Conservation (phyloP, 2,329 filamentous ascomycete genomes). For the Xylariaceae sp. region DNA sequence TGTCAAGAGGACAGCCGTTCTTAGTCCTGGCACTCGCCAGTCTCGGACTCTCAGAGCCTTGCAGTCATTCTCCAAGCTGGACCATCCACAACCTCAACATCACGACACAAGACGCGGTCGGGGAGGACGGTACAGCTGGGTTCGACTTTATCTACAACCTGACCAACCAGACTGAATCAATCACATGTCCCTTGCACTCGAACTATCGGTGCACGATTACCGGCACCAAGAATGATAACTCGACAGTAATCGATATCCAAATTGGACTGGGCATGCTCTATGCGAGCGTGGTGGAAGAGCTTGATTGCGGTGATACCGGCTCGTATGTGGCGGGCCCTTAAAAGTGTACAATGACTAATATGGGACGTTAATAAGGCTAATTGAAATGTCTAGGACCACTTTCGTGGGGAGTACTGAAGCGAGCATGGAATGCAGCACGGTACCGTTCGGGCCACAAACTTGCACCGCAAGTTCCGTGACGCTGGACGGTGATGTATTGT, state of each 20-base stretch:
- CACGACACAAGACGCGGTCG: conserved; percentile 12
- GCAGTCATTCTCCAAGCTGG: conserved; percentile 11
- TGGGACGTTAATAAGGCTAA: not conserved
- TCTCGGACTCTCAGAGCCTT: conserved; percentile 7
- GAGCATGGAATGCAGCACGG: conserved; percentile 4
- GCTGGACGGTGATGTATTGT: no score
- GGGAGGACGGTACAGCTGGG: conserved; percentile 4
- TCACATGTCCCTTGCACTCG: conserved; percentile 13
- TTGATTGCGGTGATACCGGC: conserved; percentile 10
- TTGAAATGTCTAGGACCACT: conserved; percentile 2
- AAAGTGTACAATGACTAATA: not conserved
- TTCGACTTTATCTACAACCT: conserved; percentile 14
- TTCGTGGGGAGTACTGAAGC: conserved; percentile 10
- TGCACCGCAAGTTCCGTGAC: conserved; percentile 7
- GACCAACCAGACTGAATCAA: conserved; percentile 12
- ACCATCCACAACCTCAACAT: conserved; percentile 12
- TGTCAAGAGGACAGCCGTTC: conserved; percentile 1
- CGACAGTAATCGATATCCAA: conserved; percentile 15
- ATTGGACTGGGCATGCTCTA: conserved; percentile 10
- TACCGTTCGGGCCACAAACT: conserved; percentile 6
- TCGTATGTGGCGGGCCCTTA: conserved; percentile 1
- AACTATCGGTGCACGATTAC: conserved; percentile 14
- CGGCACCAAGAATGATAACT: conserved; percentile 15
- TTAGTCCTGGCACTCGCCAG: conserved; percentile 1
- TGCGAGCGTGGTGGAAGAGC: conserved; percentile 7